Base-by-base conservation (phyloP, 2,329 filamentous ascomycete species). In the Phialocephala sp. region DNA sequence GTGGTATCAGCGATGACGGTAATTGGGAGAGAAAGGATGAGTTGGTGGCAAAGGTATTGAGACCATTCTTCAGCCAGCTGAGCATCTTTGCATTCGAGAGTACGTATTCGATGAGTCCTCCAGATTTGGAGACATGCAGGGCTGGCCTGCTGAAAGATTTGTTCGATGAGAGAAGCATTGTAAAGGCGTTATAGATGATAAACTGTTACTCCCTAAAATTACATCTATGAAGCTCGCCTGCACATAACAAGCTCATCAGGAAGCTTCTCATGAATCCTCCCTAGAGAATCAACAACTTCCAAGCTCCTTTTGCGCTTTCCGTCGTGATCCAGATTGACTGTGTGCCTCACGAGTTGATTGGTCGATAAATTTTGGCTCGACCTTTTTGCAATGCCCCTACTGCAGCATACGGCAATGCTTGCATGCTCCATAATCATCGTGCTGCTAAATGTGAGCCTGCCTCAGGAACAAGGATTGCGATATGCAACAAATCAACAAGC, bases 61-160 rank as follows among this genome's bases (percentile, higher is more conserved):
- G 91, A 71, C 94, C 94, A 0, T 98, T 97, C 79, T 93, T 98
- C 75, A 91, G 90, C 15, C 91, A 96, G 76, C 80, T 99, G 69
- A 97, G 94, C 76, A 97, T 99, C 74, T 92, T 90, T 76, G 90
- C 92, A 0, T 99, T 97, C 79, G 95, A 99, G 81, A 91, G 90
- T 68, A 94, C 91, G 63, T 99, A 99, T 77, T 88, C 90, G 18
- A 94, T 97, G 88, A 89, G 88, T 41, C 78, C 78, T 50, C 79
- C 91, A 32, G 92, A 96, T 77, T 76, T 84, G 72, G 85, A 88
- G 60, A 82, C 82, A 11, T 93, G 91, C 73, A 81, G 85, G 61
- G 80, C 84, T 69, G 84, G 84, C 57, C 74, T 96, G 66, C 76
- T 96, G 75, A 86, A 80, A 74, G 92, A 96, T 79, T 73, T 96